Evolutionary conservation across 2,329 filamentous ascomycete genomes (phyloP), one percentile per base, ranked within the genome.

Genomic region (Calonectria henricotiae): DNA sequence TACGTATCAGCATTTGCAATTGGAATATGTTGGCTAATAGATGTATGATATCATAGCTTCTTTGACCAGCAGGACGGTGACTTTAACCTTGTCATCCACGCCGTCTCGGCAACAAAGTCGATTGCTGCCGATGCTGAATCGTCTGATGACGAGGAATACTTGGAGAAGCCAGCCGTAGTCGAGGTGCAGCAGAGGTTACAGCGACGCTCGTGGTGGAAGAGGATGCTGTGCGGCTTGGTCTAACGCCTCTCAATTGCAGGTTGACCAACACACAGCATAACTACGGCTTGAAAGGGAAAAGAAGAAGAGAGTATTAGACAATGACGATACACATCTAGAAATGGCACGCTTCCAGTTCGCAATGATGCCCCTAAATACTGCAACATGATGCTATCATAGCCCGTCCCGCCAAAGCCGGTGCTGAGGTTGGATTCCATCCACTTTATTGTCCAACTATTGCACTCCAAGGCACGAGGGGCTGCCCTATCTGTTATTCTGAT

Each of bases 1-100:
- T 20, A 35, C 17, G 15, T 15, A 27, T 39, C 20, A 17, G 30
- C 23, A 35, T 1, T 35, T 23, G 54, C 20, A 7, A 41, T 20
- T 17, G 3, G 9, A 12, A 17, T 47, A 35, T 15, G 13, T n/a
- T 68, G 43, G 49, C 68, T 25, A 60, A 61, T 77, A 82, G 62
- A 82, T 68, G 1, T 60, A n/a, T 41, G 54, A 4, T 2, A 11
- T 17, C 17, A 35, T 74, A 94, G 93, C 81, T 95, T 94, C 84
- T 95, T 95, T 74, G 93, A 91, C 9, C 82, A 87, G 0, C 93
- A 95, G 80, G 85, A 93, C 71, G 93, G 93, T 3, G 84, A 89
- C 4, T 95, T 95, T 58, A 72, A 76, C 47, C 62, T 83, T 13
- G 75, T 79, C 7, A 68, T 83, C 11, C 71, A 76, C 49, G 76